phyloP scores from a whole-genome alignment of 352 stramenopile species.

The Phytophthora aleatoria region DNA sequence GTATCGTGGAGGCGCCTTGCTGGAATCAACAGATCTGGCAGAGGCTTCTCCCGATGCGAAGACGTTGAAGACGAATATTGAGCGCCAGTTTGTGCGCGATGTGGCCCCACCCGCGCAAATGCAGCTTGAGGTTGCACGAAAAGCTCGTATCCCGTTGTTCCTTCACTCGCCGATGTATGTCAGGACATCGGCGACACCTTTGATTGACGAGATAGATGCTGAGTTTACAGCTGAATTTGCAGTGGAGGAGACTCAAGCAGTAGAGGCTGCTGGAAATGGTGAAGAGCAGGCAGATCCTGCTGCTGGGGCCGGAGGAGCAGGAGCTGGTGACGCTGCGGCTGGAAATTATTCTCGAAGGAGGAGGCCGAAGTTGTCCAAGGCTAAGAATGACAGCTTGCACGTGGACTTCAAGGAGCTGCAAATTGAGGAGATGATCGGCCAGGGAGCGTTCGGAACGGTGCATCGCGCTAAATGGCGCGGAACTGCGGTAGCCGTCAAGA shows the following conservation, averaged over 20 bases:
- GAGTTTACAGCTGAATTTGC: slow-evolving; percentile 30
- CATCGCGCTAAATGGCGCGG: slow-evolving; percentile 75
- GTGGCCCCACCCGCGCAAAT: slow-evolving; percentile 83
- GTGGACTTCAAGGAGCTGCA: slow-evolving; percentile 83
- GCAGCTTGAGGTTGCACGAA: slow-evolving; percentile 84
- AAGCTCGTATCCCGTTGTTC: slow-evolving; percentile 84
- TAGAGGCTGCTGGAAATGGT: slow-evolving; percentile 16
- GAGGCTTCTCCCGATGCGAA: slow-evolving; percentile 50
- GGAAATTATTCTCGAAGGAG: slow-evolving; percentile 28
- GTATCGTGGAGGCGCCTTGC: slow-evolving; percentile 33
- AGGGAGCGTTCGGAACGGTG: slow-evolving; percentile 86
- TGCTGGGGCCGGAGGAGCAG: slow-evolving; percentile 12
- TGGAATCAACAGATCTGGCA: slow-evolving; percentile 25
- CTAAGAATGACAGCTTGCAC: slow-evolving; percentile 78
- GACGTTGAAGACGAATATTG: slow-evolving; percentile 54
- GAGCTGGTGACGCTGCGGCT: slow-evolving; percentile 19
- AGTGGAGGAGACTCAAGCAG: slow-evolving; percentile 18
- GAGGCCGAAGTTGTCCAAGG: slow-evolving; percentile 45
- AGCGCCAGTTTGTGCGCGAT: slow-evolving; percentile 74
- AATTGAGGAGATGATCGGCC: slow-evolving; percentile 83
- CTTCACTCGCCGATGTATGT: slow-evolving; percentile 89
- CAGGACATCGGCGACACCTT: slow-evolving; percentile 60
- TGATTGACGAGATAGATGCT: slow-evolving; percentile 54
- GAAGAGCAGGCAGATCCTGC: slow-evolving; percentile 7
- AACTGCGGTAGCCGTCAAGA: slow-evolving; percentile 84